Evolutionary conservation across 2,329 filamentous ascomycete species (phyloP), one percentile per base, ranked within the genome.

Genomic region (Hymenoscyphus linearis): DNA sequence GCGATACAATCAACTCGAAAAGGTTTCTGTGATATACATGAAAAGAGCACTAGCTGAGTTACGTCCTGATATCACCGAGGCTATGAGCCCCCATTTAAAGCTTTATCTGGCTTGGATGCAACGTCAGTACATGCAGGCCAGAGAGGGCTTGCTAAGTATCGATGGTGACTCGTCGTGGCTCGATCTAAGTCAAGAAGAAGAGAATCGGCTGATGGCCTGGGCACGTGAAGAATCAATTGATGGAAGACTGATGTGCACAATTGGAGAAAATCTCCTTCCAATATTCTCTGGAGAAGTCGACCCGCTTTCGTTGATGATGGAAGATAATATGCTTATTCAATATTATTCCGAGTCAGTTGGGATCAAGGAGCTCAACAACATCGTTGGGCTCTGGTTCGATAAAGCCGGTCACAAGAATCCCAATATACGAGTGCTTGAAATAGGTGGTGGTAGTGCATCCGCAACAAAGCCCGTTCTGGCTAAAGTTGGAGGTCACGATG

Each of bases 321-420:
- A 65, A 26, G 52, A 61, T 18, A 54, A 59, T 37, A 22, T 65
- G 22, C 54, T 65, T 3, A 26, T 60, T 14, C 31, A 50, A 9
- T 44, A 56, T 18, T 65, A 64, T 52, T 36, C 55, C 16, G 84
- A 86, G 67, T 85, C 79, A 62, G 74, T 91, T 2, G 88, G 91
- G 1, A 87, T 87, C 70, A 85, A 89, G 6, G 92, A 96, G 77
- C 96, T 96, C 74, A 96, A 96, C 72, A 85, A 87, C 56, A 80
- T 96, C 36, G 85, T 97, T 31, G 84, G 86, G 6, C 85, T 90
- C 63, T 89, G 90, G 0, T 88, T 96, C n/a, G 83, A 82, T 25
- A 58, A 61, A 56, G 54, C 58, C n/a, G 40, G 7, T 16, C 62
- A 34, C 63, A 62, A 50, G 25, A 56, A 60, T 26, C 54, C 55